Evolutionary conservation across 441 rosid genomes (phyloP), one percentile per base, ranked within the genome.

Genomic region (Gossypium gossypioides): DNA sequence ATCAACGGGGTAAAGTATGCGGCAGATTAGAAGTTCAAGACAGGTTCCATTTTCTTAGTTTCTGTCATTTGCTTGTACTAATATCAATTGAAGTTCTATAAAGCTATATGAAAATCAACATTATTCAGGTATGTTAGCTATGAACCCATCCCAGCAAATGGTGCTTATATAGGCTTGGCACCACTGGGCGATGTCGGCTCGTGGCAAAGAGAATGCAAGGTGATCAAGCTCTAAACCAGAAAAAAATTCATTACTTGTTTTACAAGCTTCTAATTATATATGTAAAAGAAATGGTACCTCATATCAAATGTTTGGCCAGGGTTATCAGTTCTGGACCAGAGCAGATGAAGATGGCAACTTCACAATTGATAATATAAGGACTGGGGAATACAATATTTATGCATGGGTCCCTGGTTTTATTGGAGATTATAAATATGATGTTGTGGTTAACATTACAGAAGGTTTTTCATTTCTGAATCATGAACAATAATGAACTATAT

Each of bases 1-100:
- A 82, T 57, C 84, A 83, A 65, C 83, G 93, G 68, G 89, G 93
- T 25, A 68, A n/a, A 68, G 79, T 84, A 37, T 73, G 72, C 27
- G 93, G 93, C 42, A 81, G 87, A 81, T 71, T 89, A 71, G 81
- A 83, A 5, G 83, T 89, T 29, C 76, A 56, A 75, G 93, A 89
- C 77, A 40, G 84, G 89, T 87, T 74, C 48, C 58, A 10, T 65
- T 22, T 65, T 12, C 32, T 62, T 34, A 62, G n/a, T 62, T 15
- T 32, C 3, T 34, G 55, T 52, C 46, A 64, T 40, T 21, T 64
- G 52, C 29, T 6, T 44, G 34, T 22, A 44, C 7, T 71, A 18
- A 54, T 57, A 21, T 48, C 32, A 34, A 22, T 24, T 3, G 29
- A 64, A 69, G 29, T 69, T 13, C 16, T 22, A 52, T 18, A 64